Conservation (phyloP, 1,284 basidiomycete genomes). For the Amylostereum chailletii region DNA sequence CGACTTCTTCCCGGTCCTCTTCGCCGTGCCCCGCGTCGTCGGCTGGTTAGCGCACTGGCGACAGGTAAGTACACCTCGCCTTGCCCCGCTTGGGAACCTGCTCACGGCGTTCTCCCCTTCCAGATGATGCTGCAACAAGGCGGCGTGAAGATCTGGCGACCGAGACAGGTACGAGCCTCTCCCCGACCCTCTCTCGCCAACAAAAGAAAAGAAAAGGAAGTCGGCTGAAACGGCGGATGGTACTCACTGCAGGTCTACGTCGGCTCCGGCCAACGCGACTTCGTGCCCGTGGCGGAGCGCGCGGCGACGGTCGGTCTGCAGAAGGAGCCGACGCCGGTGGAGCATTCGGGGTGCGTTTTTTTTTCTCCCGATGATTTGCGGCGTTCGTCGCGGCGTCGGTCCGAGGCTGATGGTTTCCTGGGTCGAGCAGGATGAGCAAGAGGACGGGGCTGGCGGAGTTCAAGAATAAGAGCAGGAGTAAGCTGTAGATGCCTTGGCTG, state of each 20-base stretch:
- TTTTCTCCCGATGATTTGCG: too few relatives aligned
- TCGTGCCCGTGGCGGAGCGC: slow-evolving; percentile 57
- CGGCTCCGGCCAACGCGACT: slow-evolving; percentile 64
- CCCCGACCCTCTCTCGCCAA: not conserved
- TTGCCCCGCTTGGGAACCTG: not conserved
- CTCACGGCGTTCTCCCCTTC: slow-evolving; percentile 7
- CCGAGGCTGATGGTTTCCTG: slow-evolving; percentile 8
- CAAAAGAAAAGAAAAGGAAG: too few relatives aligned
- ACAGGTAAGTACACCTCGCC: slow-evolving; percentile 34
- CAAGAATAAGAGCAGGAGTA: slow-evolving; percentile 50
- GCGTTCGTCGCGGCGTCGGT: slow-evolving; percentile 7
- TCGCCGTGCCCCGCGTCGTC: slow-evolving; percentile 82
- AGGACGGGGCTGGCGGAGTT: slow-evolving; percentile 63
- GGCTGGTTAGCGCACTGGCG: slow-evolving; percentile 88
- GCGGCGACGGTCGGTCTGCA: slow-evolving; percentile 39
- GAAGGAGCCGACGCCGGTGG: slow-evolving; percentile 56
- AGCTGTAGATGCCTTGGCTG: too few relatives aligned
- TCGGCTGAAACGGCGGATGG: slow-evolving; percentile 3
- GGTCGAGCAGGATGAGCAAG: slow-evolving; percentile 57
- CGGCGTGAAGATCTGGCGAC: slow-evolving; percentile 88
- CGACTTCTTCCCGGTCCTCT: slow-evolving; percentile 87
- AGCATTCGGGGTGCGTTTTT: slow-evolving; percentile 65
- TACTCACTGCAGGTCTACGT: slow-evolving; percentile 54
- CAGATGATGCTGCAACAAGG: slow-evolving; percentile 84
- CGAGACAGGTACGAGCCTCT: slow-evolving; percentile 53